phyloP scores from a whole-genome alignment of 1,284 basidiomycete species.

The Cryptococcus sp. region DNA sequence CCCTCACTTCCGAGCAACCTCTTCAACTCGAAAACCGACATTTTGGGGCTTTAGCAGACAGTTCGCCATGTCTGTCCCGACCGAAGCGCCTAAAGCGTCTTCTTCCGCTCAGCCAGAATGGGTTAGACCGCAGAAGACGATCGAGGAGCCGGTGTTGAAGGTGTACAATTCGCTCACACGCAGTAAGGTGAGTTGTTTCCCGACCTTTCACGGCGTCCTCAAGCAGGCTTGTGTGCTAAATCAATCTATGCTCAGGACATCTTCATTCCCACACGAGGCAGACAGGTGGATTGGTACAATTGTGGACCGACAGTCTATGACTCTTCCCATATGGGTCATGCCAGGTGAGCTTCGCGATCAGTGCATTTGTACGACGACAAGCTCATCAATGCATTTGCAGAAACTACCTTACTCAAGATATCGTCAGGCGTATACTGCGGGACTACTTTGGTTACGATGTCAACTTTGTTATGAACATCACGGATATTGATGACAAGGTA shows the following conservation, averaged over 20 bases:
- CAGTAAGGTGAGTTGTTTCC: conserved; percentile 70
- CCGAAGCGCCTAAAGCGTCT: conserved; percentile 30
- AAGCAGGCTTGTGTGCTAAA: conserved; percentile 3
- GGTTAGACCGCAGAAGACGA: conserved; percentile 35
- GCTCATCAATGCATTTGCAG: conserved; percentile 54
- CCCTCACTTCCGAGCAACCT: background rate
- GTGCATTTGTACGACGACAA: background rate
- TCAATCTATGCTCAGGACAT: conserved; percentile 60
- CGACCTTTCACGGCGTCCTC: background rate
- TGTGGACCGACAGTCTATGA: conserved; percentile 99
- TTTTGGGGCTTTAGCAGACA: background rate
- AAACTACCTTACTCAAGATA: conserved; percentile 98
- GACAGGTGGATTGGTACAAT: conserved; percentile 97
- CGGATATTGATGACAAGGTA: conserved; percentile 96
- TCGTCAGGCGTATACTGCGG: conserved; percentile 85
- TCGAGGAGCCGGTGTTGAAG: conserved; percentile 61
- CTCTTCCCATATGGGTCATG: conserved; percentile 98
- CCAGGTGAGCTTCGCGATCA: conserved; percentile 63
- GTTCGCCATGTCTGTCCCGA: conserved; percentile 22
- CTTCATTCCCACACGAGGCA: conserved; percentile 76
- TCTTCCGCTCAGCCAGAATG: conserved; percentile 47
- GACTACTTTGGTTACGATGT: conserved; percentile 98
- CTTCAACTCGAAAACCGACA: conserved; percentile 1
- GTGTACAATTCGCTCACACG: conserved; percentile 94
- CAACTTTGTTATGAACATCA: conserved; percentile 99